Conservation (phyloP, 2,329 filamentous ascomycete species). For the Sordariomycetes sp. region DNA sequence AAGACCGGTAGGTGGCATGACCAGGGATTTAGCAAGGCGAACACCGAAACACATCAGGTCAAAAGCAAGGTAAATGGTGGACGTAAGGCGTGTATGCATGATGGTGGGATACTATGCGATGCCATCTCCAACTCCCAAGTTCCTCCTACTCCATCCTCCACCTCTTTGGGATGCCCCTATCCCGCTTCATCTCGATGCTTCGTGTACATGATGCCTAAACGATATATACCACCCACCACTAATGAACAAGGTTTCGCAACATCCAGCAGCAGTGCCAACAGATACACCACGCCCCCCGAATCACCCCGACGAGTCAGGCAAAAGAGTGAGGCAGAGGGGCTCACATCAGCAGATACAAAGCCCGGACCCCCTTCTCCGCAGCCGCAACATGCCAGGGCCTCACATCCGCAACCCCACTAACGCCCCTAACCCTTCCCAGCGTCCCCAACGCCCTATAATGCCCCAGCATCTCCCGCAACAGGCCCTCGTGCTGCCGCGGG, state of each 20-base stretch:
- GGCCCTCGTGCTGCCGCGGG: constrained; percentile 43
- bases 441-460: constrained; percentile 58
- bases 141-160: not conserved
- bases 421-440: constrained; percentile 52
- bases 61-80: not conserved
- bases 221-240: not conserved
- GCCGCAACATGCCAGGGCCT: constrained; percentile 68
- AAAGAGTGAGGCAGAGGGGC: not conserved
- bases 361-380: constrained; percentile 54
- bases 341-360: constrained; percentile 52
- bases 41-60: not conserved
- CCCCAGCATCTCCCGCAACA: constrained; percentile 56
- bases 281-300: not conserved
- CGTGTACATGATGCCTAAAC: not conserved
- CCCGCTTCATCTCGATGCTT: not conserved
- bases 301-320: not conserved
- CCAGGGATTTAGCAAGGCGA: not conserved
- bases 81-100: not conserved
- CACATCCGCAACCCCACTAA: constrained; percentile 47
- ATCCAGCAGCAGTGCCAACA: not conserved
- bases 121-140: not conserved
- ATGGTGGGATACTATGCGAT: not conserved
- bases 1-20: not conserved
- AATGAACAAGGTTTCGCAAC: not conserved
- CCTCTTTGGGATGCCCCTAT: not conserved